These are phyloP conservation scores for Neoboletus brunneissimus DNA, from an alignment of 768 basidiomycete species.

Conservation along the genomic window DNA sequence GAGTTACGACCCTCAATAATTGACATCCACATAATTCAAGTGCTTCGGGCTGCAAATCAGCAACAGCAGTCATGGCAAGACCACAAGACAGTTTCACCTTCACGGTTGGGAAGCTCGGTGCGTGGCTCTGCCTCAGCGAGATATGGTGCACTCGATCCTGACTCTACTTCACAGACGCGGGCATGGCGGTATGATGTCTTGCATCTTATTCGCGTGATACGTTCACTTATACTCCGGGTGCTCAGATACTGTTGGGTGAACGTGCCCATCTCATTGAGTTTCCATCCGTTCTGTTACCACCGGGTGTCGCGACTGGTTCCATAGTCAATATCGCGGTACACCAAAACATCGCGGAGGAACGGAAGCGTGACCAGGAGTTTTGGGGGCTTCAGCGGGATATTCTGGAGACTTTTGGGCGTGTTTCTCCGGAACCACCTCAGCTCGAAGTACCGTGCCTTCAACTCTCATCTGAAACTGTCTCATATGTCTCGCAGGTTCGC, in stretches of 20 bases:
- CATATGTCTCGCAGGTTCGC: conserved; percentile 55
- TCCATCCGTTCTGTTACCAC: conserved; percentile 90
- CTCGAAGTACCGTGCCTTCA: conserved; percentile 53
- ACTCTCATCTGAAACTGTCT: background rate
- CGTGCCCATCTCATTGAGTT: conserved; percentile 97
- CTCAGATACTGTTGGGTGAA: conserved; percentile 85
- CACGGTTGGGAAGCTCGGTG: conserved; percentile 94
- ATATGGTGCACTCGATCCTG: conserved; percentile 6
- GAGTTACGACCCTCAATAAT: background rate
- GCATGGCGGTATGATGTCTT: conserved; percentile 73
- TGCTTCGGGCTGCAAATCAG: conserved; percentile 2
- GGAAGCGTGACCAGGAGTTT: conserved; percentile 77
- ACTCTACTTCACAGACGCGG: conserved; percentile 63
- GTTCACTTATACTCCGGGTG: conserved; percentile 1
- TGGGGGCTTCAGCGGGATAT: conserved; percentile 83
- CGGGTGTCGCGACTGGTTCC: conserved; percentile 88
- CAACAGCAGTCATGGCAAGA: conserved; percentile 29
- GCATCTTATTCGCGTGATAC: background rate
- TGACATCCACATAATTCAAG: conserved; percentile 3
- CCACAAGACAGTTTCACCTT: conserved; percentile 77
- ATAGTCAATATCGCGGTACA: conserved; percentile 97
- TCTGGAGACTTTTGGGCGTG: conserved; percentile 64
- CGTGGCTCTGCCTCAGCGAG: conserved; percentile 25
- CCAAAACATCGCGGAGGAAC: conserved; percentile 83
- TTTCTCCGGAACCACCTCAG: conserved; percentile 66